Conservation (phyloP, 2,329 filamentous ascomycete genomes). For the Septoria linicola region DNA sequence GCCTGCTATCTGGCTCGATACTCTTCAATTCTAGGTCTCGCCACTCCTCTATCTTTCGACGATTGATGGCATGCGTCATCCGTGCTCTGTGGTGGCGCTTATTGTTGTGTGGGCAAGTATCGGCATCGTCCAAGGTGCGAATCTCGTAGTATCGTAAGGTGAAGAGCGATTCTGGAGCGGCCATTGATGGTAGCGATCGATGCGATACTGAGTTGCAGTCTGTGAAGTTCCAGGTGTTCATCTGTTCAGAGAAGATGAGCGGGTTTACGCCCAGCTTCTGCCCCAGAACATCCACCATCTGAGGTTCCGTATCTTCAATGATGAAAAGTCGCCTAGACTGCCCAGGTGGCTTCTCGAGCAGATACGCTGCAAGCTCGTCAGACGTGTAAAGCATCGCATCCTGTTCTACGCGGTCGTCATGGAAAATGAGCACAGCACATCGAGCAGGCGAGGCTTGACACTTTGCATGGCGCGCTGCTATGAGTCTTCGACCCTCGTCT, state of each 20-base stretch:
- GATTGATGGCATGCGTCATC: conserved; percentile 28
- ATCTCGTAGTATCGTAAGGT: conserved; percentile 29
- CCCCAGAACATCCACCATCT: conserved; percentile 27
- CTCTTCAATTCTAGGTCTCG: conserved; percentile 24
- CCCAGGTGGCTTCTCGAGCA: conserved; percentile 1
- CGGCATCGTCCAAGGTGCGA: conserved; percentile 20
- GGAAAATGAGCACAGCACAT: conserved; percentile 19
- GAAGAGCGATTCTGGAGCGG: conserved; percentile 21
- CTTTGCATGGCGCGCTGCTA: background rate
- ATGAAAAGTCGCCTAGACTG: conserved; percentile 25
- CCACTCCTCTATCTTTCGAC: conserved; percentile 27
- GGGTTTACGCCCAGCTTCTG: conserved; percentile 26
- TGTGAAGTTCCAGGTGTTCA: conserved; percentile 32
- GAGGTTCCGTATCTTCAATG: conserved; percentile 29
- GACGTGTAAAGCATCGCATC: background rate
- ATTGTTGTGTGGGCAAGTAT: conserved; percentile 6
- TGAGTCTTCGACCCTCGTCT: conserved; percentile 13
- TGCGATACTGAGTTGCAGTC: conserved; percentile 26
- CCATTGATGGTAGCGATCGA: conserved; percentile 27
- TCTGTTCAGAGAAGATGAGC: conserved; percentile 29
- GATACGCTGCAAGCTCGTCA: conserved; percentile 1
- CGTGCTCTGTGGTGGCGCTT: conserved; percentile 10
- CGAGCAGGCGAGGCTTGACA: conserved; percentile 9
- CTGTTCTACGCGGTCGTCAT: background rate
- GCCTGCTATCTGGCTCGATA: conserved; percentile 15